Conservation (phyloP, 371 early-diverging fungal genomes). For the Mortierella polycephala region DNA sequence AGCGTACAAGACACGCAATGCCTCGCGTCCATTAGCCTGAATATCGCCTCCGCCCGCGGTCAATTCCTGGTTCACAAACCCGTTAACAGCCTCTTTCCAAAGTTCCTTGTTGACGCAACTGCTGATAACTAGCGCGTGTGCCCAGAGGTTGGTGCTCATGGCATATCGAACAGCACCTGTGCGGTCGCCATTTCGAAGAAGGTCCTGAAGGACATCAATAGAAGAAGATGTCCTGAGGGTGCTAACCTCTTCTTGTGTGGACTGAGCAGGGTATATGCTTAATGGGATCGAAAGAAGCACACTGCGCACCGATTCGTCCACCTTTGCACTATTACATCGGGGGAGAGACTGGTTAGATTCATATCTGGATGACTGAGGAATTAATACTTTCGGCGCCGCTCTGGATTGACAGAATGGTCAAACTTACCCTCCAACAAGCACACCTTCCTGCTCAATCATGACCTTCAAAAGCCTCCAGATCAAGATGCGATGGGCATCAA, state of each 20-base stretch:
- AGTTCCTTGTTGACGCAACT: constrained; percentile 85
- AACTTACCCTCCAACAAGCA: constrained; percentile 71
- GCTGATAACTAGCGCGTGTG: constrained; percentile 90
- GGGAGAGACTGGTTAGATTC: not conserved
- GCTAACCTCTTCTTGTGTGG: constrained; percentile 31
- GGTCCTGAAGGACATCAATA: constrained; percentile 63
- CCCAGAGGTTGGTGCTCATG: constrained; percentile 80
- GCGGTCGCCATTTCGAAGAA: constrained; percentile 81
- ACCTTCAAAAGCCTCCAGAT: constrained; percentile 73
- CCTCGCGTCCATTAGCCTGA: constrained; percentile 64
- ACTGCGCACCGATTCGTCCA: constrained; percentile 65
- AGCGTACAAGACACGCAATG: constrained; percentile 76
- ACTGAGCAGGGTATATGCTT: constrained; percentile 25
- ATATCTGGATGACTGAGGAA: too few relatives aligned
- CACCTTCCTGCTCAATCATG: constrained; percentile 74
- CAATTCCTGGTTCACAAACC: constrained; percentile 75
- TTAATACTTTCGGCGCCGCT: not conserved
- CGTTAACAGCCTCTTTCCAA: constrained; percentile 83
- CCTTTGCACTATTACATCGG: constrained; percentile 58
- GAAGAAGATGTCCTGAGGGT: constrained; percentile 50
- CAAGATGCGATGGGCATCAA: constrained; percentile 55
- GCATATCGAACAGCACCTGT: constrained; percentile 79
- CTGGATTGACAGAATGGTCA: not conserved
- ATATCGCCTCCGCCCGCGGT: constrained; percentile 13
- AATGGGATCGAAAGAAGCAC: constrained; percentile 57